Conservation (phyloP, 495 filamentous ascomycete genomes). For the Clohesyomyces aquaticus region DNA sequence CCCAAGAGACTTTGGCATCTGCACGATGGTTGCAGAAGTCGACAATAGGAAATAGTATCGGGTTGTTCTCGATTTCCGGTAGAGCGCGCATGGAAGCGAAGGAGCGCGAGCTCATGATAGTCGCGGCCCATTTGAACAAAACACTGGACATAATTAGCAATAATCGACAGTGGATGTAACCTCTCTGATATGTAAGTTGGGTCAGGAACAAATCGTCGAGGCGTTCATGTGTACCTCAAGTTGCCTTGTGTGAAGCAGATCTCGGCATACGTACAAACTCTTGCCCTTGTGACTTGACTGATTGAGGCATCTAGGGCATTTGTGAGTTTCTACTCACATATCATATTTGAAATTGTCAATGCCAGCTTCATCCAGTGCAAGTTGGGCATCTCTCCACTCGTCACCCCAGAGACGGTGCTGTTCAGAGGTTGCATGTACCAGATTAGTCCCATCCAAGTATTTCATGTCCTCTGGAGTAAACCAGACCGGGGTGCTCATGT, state of each 20-base stretch:
- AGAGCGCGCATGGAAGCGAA: conserved; percentile 56
- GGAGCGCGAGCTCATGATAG: conserved; percentile 62
- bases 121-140: conserved; percentile 59
- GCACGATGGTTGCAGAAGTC: conserved; percentile 65
- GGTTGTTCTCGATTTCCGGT: conserved; percentile 48
- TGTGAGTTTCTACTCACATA: conserved; percentile 49
- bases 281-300: not conserved
- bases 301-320: too few relatives aligned
- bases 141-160: conserved; percentile 5
- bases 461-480: conserved; percentile 60
- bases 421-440: conserved; percentile 54
- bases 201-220: too few relatives aligned
- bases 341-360: conserved; percentile 42
- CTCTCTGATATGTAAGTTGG: too few relatives aligned
- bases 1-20: conserved; percentile 64
- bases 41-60: conserved; percentile 64
- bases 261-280: not conserved
- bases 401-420: conserved; percentile 52
- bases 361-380: conserved; percentile 44
- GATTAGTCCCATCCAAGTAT: conserved; percentile 64
- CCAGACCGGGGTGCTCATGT: conserved; percentile 62
- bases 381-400: conserved; percentile 54
- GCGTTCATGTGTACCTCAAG: too few relatives aligned
- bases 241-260: conserved; percentile 45
- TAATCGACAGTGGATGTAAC: too few relatives aligned